A percentile compares a stretch with the other conserved stretches of the same genome.
phyloP scores from a whole-genome alignment of 2,329 filamentous ascomycete genomes.

The Colletotrichum gloeosporioides region DNA sequence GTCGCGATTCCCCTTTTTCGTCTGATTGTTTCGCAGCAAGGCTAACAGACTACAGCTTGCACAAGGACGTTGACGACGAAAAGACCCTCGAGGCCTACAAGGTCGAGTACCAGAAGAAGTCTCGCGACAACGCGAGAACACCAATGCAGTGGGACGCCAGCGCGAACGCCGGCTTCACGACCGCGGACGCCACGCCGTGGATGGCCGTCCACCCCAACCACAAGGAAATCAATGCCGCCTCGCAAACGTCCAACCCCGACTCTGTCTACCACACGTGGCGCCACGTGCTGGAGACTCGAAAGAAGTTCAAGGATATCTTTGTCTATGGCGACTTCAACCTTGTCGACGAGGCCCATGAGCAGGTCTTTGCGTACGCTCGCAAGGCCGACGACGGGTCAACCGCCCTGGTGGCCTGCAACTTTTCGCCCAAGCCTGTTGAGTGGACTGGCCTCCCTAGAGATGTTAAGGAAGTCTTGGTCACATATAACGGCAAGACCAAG shows the following conservation, averaged over 20 bases:
- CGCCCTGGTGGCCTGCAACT: conserved; percentile 45
- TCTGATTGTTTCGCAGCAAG: neutral
- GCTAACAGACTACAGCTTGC: conserved; percentile 29
- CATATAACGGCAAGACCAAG: conserved; percentile 32
- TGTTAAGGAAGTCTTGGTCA: conserved; percentile 39
- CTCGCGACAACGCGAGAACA: conserved; percentile 72
- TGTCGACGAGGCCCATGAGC: conserved; percentile 39
- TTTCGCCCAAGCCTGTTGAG: conserved; percentile 34
- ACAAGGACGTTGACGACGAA: conserved; percentile 43
- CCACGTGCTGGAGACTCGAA: conserved; percentile 62
- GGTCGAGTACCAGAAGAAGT: conserved; percentile 60
- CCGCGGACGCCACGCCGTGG: conserved; percentile 61
- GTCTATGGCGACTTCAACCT: conserved; percentile 66
- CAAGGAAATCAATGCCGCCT: conserved; percentile 64
- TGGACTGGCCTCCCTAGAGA: conserved; percentile 32
- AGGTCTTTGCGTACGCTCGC: conserved; percentile 44
- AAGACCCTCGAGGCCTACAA: conserved; percentile 40
- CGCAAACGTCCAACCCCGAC: conserved; percentile 50
- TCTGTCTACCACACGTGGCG: conserved; percentile 69
- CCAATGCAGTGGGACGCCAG: conserved; percentile 75
- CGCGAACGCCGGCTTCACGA: conserved; percentile 69
- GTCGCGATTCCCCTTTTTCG: neutral
- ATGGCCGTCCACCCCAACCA: conserved; percentile 73
- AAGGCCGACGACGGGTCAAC: conserved; percentile 32
- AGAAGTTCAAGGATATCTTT: conserved; percentile 65